Evolutionary conservation across 768 basidiomycete genomes (phyloP).

Genomic region (Suillus ampliporus): DNA sequence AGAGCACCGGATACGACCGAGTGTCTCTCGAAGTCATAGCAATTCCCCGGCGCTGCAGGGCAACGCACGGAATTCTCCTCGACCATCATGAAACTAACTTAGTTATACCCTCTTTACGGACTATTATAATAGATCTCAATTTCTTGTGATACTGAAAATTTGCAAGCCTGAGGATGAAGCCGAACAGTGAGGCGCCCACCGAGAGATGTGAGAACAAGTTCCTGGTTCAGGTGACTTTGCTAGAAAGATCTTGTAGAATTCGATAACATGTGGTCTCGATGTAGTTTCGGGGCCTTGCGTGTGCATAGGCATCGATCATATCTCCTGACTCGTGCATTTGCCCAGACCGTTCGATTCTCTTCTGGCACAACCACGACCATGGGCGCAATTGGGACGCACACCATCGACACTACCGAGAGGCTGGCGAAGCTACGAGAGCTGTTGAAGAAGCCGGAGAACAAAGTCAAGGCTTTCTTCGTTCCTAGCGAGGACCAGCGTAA

Average conservation of each 20-base stretch:
- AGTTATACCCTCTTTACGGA: conserved; percentile 29
- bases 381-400: conserved; percentile 44
- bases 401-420: conserved; percentile 66
- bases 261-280: conserved; percentile 31
- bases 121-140: conserved; percentile 30
- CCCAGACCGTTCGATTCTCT: conserved; percentile 11
- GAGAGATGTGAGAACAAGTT: conserved; percentile 10
- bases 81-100: conserved; percentile 21
- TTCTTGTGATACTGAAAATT: neutral
- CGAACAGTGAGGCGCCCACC: conserved; percentile 21
- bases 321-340: conserved; percentile 21
- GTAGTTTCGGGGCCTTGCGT: conserved; percentile 14
- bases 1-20: conserved; percentile 27
- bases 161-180: neutral
- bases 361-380: conserved; percentile 34
- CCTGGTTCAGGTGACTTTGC: neutral
- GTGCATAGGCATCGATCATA: conserved; percentile 27
- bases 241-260: neutral
- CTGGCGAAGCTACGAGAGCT: conserved; percentile 68
- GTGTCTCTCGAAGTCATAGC: conserved; percentile 59
- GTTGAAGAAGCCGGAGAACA: conserved; percentile 60
- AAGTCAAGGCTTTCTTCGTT: conserved; percentile 78
- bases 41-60: conserved; percentile 51
- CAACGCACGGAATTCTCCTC: conserved; percentile 29
- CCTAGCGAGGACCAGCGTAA: conserved; percentile 93